These are phyloP conservation scores for Pseudoturritis turrita DNA, from an alignment of 345 rosid genomes.

Conservation along the genomic window DNA sequence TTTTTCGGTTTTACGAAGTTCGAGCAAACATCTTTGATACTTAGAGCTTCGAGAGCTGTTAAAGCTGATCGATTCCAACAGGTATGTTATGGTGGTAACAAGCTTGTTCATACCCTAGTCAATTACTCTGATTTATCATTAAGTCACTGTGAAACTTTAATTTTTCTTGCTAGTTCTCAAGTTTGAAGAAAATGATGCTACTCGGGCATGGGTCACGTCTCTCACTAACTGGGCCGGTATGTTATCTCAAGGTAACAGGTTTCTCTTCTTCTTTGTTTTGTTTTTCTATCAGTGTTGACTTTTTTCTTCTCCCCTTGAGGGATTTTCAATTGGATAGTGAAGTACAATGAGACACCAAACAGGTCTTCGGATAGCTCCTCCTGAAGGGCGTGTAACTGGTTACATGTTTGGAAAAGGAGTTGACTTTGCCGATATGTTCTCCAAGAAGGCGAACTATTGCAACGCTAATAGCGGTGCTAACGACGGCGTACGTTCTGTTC, in stretches of 20 bases:
- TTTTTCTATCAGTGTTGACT: not conserved
- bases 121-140: not conserved
- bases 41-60: slow-evolving; percentile 54
- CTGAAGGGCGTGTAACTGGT: slow-evolving; percentile 86
- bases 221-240: slow-evolving; percentile 97
- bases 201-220: slow-evolving; percentile 96
- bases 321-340: not conserved
- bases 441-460: slow-evolving; percentile 93
- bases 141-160: not conserved
- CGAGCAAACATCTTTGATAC: slow-evolving; percentile 13
- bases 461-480: slow-evolving; percentile 41
- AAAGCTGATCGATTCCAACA: slow-evolving; percentile 57
- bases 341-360: slow-evolving; percentile 18
- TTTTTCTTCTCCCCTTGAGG: not conserved
- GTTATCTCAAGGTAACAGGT: slow-evolving; percentile 74
- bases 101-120: not conserved
- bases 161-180: slow-evolving; percentile 49
- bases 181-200: slow-evolving; percentile 65
- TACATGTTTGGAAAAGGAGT: slow-evolving; percentile 98
- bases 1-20: not conserved
- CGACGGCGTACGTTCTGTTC: slow-evolving; percentile 74
- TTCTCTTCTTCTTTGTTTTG: not conserved
- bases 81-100: slow-evolving; percentile 38
- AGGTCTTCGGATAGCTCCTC: slow-evolving; percentile 97
- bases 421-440: slow-evolving; percentile 96